phyloP scores from a whole-genome alignment of 2,329 filamentous ascomycete genomes.

The Fusarium anthophilum region DNA sequence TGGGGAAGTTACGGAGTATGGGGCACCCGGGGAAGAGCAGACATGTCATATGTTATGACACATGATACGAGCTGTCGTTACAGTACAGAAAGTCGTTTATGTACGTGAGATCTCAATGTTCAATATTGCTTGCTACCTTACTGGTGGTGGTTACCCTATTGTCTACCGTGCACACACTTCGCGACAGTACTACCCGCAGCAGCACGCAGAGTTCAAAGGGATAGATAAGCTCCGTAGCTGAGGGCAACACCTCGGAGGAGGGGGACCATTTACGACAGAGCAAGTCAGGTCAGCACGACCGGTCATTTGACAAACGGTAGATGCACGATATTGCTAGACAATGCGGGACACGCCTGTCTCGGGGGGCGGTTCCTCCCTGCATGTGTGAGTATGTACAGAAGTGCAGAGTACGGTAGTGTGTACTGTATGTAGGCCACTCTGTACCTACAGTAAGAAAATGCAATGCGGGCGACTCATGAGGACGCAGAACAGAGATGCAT shows the following conservation, averaged over 20 bases:
- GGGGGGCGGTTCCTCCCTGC: neutral
- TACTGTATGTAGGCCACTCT: slow-evolving; percentile 4
- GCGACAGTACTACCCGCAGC: neutral
- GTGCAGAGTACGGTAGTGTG: neutral
- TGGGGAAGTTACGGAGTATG: slow-evolving; percentile 2
- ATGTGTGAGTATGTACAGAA: neutral
- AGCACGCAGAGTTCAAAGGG: neutral
- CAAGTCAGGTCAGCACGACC: neutral
- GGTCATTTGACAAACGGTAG: slow-evolving; percentile 15
- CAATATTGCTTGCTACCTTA: neutral
- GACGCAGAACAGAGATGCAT: slow-evolving; percentile 21
- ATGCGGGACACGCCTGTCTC: slow-evolving; percentile 18
- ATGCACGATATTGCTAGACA: slow-evolving; percentile 21
- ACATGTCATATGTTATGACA: slow-evolving; percentile 20
- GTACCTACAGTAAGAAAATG: slow-evolving; percentile 18
- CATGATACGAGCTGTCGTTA: slow-evolving; percentile 9
- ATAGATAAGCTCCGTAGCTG: slow-evolving; percentile 10
- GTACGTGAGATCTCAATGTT: neutral
- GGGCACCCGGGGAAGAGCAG: neutral
- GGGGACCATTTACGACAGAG: neutral
- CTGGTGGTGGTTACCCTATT: slow-evolving; percentile 22
- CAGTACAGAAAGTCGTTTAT: neutral
- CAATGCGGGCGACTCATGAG: slow-evolving; percentile 7
- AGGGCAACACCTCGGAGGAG: slow-evolving; percentile 7
- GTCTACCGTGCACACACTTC: neutral